These are phyloP conservation scores for Anisodus tanguticus DNA, from an alignment of 257 asterid species.

Conservation along the genomic window DNA sequence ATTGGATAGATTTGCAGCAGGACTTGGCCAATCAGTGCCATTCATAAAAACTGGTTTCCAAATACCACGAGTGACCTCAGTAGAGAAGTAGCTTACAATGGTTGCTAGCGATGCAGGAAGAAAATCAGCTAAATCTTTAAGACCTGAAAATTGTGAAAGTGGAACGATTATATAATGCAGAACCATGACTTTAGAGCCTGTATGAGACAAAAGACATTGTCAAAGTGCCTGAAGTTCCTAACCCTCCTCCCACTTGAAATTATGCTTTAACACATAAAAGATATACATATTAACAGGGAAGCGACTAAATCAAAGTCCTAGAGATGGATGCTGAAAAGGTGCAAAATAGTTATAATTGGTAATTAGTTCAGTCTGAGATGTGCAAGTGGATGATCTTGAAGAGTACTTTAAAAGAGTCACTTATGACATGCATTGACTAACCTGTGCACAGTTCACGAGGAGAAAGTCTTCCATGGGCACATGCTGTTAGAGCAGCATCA, in stretches of 20 bases:
- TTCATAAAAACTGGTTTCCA: conserved; percentile 97
- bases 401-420: conserved; percentile 20
- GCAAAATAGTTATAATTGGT: background rate
- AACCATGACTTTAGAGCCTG: background rate
- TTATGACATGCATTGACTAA: conserved; percentile 37
- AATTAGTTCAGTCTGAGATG: conserved; percentile 5
- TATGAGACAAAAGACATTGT: conserved; percentile 1
- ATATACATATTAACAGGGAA: conserved; percentile 1
- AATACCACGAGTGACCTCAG: conserved; percentile 98
- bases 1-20: conserved; percentile 84
- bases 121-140: conserved; percentile 93
- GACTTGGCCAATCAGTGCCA: conserved; percentile 99
- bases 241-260: background rate
- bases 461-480: conserved; percentile 87
- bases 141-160: conserved; percentile 54
- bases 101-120: conserved; percentile 98
- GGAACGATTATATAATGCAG: background rate
- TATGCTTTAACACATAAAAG: background rate
- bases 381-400: conserved; percentile 17
- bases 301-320: background rate
- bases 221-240: conserved; percentile 19
- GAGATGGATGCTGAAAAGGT: background rate
- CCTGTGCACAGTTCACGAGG: conserved; percentile 99
- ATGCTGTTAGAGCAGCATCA: conserved; percentile 94
- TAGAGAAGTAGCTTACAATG: conserved; percentile 93